Percentiles rank a stretch among this genome's conserved stretches.
These are phyloP conservation scores for Whalleya microplaca DNA, from an alignment of 2,329 filamentous ascomycete genomes.

Conservation along the genomic window DNA sequence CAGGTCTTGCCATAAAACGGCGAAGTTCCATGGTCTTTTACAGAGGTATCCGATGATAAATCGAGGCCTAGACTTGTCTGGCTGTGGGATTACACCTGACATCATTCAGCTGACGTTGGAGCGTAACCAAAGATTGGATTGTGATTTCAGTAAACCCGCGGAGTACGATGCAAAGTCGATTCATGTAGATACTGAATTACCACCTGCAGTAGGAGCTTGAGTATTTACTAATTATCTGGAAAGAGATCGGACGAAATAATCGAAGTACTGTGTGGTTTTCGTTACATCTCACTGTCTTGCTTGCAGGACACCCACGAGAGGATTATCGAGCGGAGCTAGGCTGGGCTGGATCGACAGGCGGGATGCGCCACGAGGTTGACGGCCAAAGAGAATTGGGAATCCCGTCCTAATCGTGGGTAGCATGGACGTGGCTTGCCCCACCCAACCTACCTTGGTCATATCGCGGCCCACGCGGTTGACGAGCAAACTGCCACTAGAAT, in stretches of 20 bases:
- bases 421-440: constrained; percentile 24
- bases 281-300: constrained; percentile 7
- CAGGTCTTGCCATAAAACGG: background rate
- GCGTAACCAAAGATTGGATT: background rate
- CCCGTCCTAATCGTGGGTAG: constrained; percentile 20
- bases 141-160: background rate
- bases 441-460: constrained; percentile 16
- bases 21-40: background rate
- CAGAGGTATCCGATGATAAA: constrained; percentile 1
- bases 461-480: constrained; percentile 23
- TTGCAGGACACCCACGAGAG: constrained; percentile 29
- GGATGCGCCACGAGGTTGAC: constrained; percentile 25
- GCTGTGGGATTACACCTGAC: constrained; percentile 20
- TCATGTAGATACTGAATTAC: no score
- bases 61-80: constrained; percentile 7
- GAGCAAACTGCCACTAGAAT: background rate
- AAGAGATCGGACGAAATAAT: background rate
- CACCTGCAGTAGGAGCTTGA: no score
- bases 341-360: constrained; percentile 11
- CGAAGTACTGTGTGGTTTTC: constrained; percentile 8
- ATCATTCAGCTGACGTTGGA: constrained; percentile 24
- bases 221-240: no score
- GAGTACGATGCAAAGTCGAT: background rate
- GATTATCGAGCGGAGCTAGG: constrained; percentile 13
- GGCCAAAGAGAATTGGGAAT: constrained; percentile 27